Percentiles rank a stretch among this genome's conserved stretches.
Evolutionary conservation across 2,329 filamentous ascomycete species (phyloP).

Genomic region (Xylaria sp.): DNA sequence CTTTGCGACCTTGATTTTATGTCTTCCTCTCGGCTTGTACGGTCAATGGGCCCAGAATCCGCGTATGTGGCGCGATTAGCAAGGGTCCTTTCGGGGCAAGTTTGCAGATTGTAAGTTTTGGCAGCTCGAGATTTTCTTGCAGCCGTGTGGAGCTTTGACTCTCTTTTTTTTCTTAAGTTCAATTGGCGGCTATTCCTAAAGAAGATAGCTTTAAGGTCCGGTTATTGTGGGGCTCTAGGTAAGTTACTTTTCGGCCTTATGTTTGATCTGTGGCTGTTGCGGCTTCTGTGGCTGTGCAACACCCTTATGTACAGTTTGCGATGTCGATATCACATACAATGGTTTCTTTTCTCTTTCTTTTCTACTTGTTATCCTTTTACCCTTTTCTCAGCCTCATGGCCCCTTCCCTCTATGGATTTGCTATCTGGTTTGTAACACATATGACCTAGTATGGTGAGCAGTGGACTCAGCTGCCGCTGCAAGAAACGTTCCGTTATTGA

Average conservation of each 20-base stretch:
- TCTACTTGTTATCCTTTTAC: too few species aligned
- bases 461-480: too few species aligned
- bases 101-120: conserved; percentile 12
- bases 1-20: background rate
- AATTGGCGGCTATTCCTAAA: conserved; percentile 19
- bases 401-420: too few species aligned
- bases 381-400: too few species aligned
- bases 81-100: background rate
- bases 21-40: background rate
- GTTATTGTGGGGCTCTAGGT: conserved; percentile 7
- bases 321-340: too few species aligned
- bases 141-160: conserved; percentile 21
- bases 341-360: too few species aligned
- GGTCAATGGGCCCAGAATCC: conserved; percentile 17
- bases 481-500: too few species aligned
- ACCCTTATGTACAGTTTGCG: too few species aligned
- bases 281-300: too few species aligned
- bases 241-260: background rate
- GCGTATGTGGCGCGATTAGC: background rate
- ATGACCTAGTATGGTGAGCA: too few species aligned
- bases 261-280: background rate
- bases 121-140: conserved; percentile 30
- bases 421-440: too few species aligned
- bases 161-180: conserved; percentile 18
- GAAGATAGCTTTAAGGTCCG: conserved; percentile 15